phyloP scores from a whole-genome alignment of 2,329 filamentous ascomycete species.

The Botryotinia narcissicola region DNA sequence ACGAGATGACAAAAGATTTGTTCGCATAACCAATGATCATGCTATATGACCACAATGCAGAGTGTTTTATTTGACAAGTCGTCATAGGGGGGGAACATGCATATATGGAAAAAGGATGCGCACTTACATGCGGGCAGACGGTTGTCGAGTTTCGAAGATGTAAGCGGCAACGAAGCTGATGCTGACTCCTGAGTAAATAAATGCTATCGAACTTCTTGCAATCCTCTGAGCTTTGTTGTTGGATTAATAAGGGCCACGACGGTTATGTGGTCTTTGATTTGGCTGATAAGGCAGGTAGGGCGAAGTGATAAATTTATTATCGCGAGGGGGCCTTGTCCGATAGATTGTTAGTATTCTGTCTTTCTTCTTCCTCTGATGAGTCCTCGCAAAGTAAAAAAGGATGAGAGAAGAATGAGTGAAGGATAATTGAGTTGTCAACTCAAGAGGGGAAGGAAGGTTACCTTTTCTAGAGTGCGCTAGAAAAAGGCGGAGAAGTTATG shows the following conservation, averaged over 20 bases:
- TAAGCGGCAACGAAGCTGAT: constrained; percentile 1
- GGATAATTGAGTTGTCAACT: constrained; percentile 18
- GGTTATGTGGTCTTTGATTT: constrained; percentile 9
- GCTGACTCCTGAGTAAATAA: not conserved
- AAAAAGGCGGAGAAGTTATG: constrained; percentile 21
- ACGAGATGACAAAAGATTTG: not conserved
- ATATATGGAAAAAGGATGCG: constrained; percentile 22
- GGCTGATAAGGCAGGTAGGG: constrained; percentile 9
- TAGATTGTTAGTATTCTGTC: constrained; percentile 2
- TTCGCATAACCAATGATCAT: not conserved
- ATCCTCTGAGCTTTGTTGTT: not conserved
- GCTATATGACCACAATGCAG: constrained; percentile 8
- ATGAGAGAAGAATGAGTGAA: not conserved
- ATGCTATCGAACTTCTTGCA: not conserved
- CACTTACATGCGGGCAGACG: constrained; percentile 29
- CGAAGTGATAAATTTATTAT: constrained; percentile 15
- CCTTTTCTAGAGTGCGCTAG: constrained; percentile 26
- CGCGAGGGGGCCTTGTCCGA: constrained; percentile 14
- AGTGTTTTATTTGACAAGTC: not conserved
- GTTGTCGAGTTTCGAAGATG: constrained; percentile 21
- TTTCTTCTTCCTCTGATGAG: constrained; percentile 2
- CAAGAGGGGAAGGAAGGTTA: constrained; percentile 22
- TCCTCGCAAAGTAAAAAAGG: not conserved
- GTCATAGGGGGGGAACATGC: constrained; percentile 9
- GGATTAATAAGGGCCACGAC: constrained; percentile 6